Evolutionary conservation across 306 rosid species (phyloP).

Genomic region (Fragaria vesca): DNA sequence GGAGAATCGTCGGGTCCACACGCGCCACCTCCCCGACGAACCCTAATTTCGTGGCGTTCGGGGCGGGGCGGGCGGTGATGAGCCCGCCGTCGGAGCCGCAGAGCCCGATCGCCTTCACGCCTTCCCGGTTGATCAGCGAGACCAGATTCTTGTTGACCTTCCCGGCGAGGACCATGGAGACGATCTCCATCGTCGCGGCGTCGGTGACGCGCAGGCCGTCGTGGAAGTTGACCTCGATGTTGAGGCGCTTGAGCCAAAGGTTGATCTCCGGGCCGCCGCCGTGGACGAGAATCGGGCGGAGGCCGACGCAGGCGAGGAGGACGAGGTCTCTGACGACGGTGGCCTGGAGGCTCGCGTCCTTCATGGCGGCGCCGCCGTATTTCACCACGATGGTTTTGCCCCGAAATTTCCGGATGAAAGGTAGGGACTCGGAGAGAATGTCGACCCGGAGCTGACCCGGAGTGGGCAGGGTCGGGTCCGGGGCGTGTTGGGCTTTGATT

Average conservation of each 20-base stretch:
- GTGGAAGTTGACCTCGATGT: conserved; percentile 70
- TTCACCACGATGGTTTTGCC: conserved; percentile 93
- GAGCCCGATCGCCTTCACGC: conserved; percentile 82
- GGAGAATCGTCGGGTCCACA: conserved; percentile 61
- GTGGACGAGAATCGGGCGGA: conserved; percentile 78
- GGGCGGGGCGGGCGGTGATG: conserved; percentile 69
- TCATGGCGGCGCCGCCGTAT: conserved; percentile 98
- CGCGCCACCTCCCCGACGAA: conserved; percentile 77
- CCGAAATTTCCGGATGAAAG: conserved; percentile 88
- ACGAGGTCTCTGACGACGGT: conserved; percentile 92
- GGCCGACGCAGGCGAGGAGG: conserved; percentile 85
- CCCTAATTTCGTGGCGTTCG: conserved; percentile 64
- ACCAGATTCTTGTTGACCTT: conserved; percentile 79
- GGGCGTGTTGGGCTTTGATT: conserved; percentile 20
- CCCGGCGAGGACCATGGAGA: conserved; percentile 93
- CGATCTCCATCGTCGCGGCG: conserved; percentile 84
- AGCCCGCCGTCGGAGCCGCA: conserved; percentile 83
- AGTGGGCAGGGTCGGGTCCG: conserved; percentile 19
- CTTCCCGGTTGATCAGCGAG: conserved; percentile 70
- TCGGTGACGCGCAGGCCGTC: conserved; percentile 94
- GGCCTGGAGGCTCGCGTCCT: conserved; percentile 70
- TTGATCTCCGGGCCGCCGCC: conserved; percentile 98
- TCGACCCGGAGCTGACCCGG: conserved; percentile 85
- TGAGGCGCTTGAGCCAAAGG: conserved; percentile 79
- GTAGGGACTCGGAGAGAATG: conserved; percentile 86